These are phyloP conservation scores for Posidonia australis DNA, from an alignment of 106 monocot species.

Conservation along the genomic window DNA sequence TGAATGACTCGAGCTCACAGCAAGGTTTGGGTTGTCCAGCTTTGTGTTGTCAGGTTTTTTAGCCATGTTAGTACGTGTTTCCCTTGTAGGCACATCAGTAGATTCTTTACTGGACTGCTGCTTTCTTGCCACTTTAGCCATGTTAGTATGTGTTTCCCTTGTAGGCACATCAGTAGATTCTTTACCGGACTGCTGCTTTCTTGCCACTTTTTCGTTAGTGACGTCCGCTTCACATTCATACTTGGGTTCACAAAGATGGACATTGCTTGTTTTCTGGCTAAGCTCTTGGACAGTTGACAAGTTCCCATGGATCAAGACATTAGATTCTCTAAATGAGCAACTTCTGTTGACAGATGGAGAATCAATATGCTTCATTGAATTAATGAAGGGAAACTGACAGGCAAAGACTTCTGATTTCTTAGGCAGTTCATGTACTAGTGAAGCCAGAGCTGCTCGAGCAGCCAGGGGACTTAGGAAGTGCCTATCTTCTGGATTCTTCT, in stretches of 20 bases:
- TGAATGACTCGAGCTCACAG: not conserved
- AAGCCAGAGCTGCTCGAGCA: constrained; percentile 61
- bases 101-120: not conserved
- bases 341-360: not conserved
- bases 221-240: not conserved
- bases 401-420: constrained; percentile 6
- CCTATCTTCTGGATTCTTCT: constrained; percentile 14
- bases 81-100: not conserved
- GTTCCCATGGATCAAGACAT: constrained; percentile 5
- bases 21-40: not conserved
- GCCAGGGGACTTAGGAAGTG: constrained; percentile 47
- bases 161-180: not conserved
- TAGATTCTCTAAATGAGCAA: constrained; percentile 1
- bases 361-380: not conserved
- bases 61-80: not conserved
- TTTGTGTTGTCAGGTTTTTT: not conserved
- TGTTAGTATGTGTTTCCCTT: not conserved
- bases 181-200: not conserved
- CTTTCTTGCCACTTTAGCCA: not conserved
- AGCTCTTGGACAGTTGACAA: not conserved
- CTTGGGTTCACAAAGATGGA: not conserved
- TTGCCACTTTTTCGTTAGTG: not conserved
- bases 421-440: constrained; percentile 32
- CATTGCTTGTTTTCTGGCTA: not conserved
- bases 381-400: not conserved